Evolutionary conservation across 176 grass and related monocot species (phyloP), one percentile per base, ranked within the genome.

Genomic region (Aegilops sharonensis): DNA sequence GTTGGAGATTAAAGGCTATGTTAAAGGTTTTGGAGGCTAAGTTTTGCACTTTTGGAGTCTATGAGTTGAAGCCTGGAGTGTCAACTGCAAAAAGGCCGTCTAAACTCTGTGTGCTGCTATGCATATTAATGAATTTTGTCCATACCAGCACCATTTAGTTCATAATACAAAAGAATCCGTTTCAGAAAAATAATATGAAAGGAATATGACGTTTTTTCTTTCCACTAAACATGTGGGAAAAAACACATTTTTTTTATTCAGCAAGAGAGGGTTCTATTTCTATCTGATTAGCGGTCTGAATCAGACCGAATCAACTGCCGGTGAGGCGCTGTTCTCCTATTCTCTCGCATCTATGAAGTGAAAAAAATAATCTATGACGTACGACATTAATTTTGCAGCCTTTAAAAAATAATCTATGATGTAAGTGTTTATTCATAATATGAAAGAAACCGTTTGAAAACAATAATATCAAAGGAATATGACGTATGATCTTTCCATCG

Each of bases 1-100:
- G 45, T 47, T 57, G 43, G 74, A 74, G 60, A 78, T 83, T 12
- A 35, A 35, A 80, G 75, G 71, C 35, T 24, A 37, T 61, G 78
- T 20, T 67, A 62, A 31, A 45, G 64, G 35, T 29, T 8, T 79
- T 79, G n/a, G n/a, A 40, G 21, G 23, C 11, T 1, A 45, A 42
- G 23, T n/a, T 3, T 72, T 42, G 9, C 66, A 64, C 54, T 74
- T 75, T 79, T 54, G 68, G n/a, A 72, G 64, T 72, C 21, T 72
- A 43, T 72, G 30, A 21, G 14, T 25, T 63, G 8, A 39, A 43
- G 20, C 21, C 5, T 42, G 17, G 42, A 9, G 15, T 68, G 50
- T 76, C 71, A 78, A 78, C 29, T 29, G 23, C 9, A 36, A 10
- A 68, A 21, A 84, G 9, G 10, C 0, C 54, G 8, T 52, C 37